Percentiles rank a stretch among this genome's conserved stretches.
Evolutionary conservation across 345 rosid genomes (phyloP).

Genomic region (Ailanthus altissimus): DNA sequence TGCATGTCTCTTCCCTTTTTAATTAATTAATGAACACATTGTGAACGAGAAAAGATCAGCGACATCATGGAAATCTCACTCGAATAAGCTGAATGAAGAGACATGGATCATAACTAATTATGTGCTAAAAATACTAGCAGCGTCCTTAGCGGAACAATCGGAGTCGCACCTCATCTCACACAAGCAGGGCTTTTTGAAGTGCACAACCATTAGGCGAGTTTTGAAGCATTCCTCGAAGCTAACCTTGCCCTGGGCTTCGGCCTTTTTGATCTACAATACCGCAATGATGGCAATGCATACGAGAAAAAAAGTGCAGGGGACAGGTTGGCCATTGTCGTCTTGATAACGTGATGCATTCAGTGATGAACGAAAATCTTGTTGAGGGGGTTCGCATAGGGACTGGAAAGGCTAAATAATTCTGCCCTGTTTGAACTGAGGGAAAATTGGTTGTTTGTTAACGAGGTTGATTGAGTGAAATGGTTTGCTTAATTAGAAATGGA

Average conservation of each 20-base stretch:
- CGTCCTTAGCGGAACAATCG: conserved; percentile 20
- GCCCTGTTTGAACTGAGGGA: neutral
- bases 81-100: neutral
- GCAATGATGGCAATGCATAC: conserved; percentile 33
- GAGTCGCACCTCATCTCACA: conserved; percentile 47
- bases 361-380: neutral
- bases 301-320: conserved; percentile 30
- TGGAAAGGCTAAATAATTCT: neutral
- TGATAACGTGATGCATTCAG: neutral
- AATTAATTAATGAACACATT: too few relatives aligned
- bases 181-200: conserved; percentile 13
- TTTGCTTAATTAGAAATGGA: neutral
- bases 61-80: too few relatives aligned
- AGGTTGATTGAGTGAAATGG: neutral
- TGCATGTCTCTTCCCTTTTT: too few relatives aligned
- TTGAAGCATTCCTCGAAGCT: conserved; percentile 11
- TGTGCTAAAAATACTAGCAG: neutral
- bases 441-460: neutral
- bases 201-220: conserved; percentile 25
- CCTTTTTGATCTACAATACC: conserved; percentile 2
- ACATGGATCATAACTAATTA: neutral
- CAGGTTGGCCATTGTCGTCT: conserved; percentile 36
- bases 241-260: neutral
- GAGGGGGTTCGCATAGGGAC: neutral
- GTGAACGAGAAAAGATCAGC: too few relatives aligned